phyloP scores from a whole-genome alignment of 306 rosid genomes.

The Astragalus membranaceus region DNA sequence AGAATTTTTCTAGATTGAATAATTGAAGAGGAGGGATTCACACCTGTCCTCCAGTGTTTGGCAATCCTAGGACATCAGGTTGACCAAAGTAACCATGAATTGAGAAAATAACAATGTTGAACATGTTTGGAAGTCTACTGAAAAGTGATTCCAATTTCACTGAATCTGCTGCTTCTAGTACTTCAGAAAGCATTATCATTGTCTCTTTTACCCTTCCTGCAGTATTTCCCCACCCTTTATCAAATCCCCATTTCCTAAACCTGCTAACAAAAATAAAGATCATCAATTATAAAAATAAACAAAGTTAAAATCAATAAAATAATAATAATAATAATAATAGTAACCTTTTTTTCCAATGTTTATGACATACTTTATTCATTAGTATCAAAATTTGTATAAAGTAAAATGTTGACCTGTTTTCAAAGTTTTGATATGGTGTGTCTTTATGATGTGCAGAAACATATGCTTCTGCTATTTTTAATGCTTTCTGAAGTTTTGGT shows the following conservation, averaged over 20 bases:
- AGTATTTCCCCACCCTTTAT: constrained; percentile 90
- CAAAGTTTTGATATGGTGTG: constrained; percentile 60
- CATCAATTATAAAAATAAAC: neutral
- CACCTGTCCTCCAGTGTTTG: constrained; percentile 88
- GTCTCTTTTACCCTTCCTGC: constrained; percentile 76
- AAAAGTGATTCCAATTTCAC: constrained; percentile 57
- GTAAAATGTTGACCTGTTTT: constrained; percentile 43
- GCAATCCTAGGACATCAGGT: constrained; percentile 80
- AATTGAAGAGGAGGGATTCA: constrained; percentile 2
- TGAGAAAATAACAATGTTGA: constrained; percentile 81
- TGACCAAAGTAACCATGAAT: constrained; percentile 89
- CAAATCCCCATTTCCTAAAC: constrained; percentile 87
- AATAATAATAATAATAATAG: neutral
- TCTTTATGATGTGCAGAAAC: constrained; percentile 52
- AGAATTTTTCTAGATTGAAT: neutral
- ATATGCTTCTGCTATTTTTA: constrained; percentile 55
- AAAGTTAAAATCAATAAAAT: neutral
- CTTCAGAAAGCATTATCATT: constrained; percentile 60
- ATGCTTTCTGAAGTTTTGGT: constrained; percentile 67
- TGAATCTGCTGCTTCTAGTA: constrained; percentile 80
- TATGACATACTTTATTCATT: too few species aligned
- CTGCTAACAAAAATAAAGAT: constrained; percentile 30
- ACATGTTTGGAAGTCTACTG: constrained; percentile 67
- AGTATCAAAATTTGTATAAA: too few species aligned
- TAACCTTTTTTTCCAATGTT: too few species aligned